Evolutionary conservation across 2,329 filamentous ascomycete species (phyloP), one percentile per base, ranked within the genome.

Genomic region (Aspergillus bombycis): DNA sequence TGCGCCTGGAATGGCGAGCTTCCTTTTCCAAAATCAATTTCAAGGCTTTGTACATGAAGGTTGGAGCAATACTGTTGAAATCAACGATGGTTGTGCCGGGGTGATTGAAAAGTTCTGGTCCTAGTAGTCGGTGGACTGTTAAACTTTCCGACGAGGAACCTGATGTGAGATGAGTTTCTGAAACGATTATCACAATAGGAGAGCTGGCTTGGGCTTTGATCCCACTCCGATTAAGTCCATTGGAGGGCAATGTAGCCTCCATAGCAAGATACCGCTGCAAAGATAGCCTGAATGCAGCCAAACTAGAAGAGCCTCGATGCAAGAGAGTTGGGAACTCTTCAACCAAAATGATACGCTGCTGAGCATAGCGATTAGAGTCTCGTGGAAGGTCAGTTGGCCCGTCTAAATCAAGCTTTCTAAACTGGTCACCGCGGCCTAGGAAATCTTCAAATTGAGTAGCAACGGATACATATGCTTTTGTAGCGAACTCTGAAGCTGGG

Each of bases 401-500:
- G 36, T 69, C 68, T 48, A 79, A 82, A 70, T 90, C 85, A 52
- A 97, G 83, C 60, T 89, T 90, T 19, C 89, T 87, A 77, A 95
- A 97, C 66, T 89, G 91, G 62, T 92, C 90, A 60, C 92, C 90
- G 61, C 93, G 87, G 12, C 88, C 89, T 63, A 99, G 82, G 70
- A 98, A 99, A 65, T 98, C 94, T 69, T 96, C 92, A 72, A 99
- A 99, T 69, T 96, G 91, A 8, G 88, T 84, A 6, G 92, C 88
- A 34, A 89, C 85, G 1, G 93, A 94, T 48, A 88, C 82, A 57
- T 89, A 89, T 0, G 88, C 88, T 43, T 88, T 85, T 10, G 85
- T 79, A 2, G 85, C 82, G 1, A 84, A 86, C 34, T 86, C 83
- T 1, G 86, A 86, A 1, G 85, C 86, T 1, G 86, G 83, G 1